These are phyloP conservation scores for Cryptosporidium ubiquitum DNA, from an alignment of 169 alveolate species.

Conservation along the genomic window DNA sequence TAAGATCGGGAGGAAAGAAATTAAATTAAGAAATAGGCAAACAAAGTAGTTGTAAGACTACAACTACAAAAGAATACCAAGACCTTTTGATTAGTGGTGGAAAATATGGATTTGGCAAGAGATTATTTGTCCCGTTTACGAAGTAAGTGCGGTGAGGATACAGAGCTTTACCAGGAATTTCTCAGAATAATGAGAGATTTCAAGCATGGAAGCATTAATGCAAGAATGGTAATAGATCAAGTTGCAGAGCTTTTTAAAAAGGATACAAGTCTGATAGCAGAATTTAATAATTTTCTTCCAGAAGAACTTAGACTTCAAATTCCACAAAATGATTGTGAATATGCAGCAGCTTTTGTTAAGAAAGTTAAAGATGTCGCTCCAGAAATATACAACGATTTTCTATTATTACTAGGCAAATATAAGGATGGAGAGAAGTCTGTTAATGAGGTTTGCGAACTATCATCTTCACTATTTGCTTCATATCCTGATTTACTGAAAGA, in stretches of 20 bases:
- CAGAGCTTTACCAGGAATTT: conserved; percentile 71
- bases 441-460: conserved; percentile 40
- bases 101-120: conserved; percentile 67
- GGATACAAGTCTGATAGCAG: conserved; percentile 54
- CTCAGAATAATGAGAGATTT: conserved; percentile 73
- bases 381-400: conserved; percentile 55
- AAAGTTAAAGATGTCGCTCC: conserved; percentile 61
- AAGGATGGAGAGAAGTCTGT: conserved; percentile 56
- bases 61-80: conserved; percentile 16
- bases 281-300: conserved; percentile 68
- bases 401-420: conserved; percentile 36
- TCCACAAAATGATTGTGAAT: conserved; percentile 71
- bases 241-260: conserved; percentile 65
- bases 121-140: conserved; percentile 71
- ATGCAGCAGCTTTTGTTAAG: conserved; percentile 72
- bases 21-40: neutral
- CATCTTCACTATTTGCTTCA: conserved; percentile 37
- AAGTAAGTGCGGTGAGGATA: conserved; percentile 65
- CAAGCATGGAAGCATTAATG: conserved; percentile 69
- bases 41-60: conserved; percentile 32
- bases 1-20: conserved; percentile 57
- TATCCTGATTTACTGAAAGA: conserved; percentile 59
- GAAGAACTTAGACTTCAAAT: conserved; percentile 67
- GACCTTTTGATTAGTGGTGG: conserved; percentile 36
- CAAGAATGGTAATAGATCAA: conserved; percentile 54